Base-by-base conservation (phyloP, 768 basidiomycete species). In the Cyclocybe aegerita region DNA sequence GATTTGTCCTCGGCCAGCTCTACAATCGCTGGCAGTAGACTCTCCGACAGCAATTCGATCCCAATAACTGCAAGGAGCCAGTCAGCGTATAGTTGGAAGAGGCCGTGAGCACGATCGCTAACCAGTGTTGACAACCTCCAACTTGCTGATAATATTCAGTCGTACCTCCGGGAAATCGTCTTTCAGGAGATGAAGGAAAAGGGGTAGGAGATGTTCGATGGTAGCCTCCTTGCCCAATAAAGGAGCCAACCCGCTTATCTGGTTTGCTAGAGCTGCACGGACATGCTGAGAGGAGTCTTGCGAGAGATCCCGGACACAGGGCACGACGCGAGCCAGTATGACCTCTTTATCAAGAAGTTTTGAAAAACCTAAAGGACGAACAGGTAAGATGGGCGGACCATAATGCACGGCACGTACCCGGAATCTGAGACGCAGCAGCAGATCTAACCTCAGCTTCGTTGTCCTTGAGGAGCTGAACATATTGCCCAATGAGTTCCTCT, bases 1-100 rank as follows among this genome's bases (percentile, higher is more conserved):
- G 97, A 97, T 68, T 98, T 99, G 76, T 99, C 97, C 69, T 98
- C 96, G 7, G 97, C 97, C 32, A 99, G 78, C 65, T 98, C 92
- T 55, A 98, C 90, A 57, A 99, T 98, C 34, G 97, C 97, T 7
- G 97, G 97, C 30, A 99, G 82, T 34, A 99, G 86, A 58, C 92
- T 95, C 58, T 95, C 93, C 1, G 93, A 93, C 45, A 99, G 74
- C 30, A 93, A 78, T 53, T 98, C 93, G 61, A 98, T 97, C 40
- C 97, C 97, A 57, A 99, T 98, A n/a, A 98, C 97, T 95, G 55
- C 2, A 50, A 32, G 49, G 42, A 36, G 50, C n/a, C n/a, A n/a
- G n/a, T n/a, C n/a, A n/a, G n/a, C n/a, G n/a, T n/a, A n/a, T n/a
- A n/a, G n/a, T n/a, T n/a, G n/a, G n/a, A n/a, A n/a, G n/a, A n/a